phyloP scores from a whole-genome alignment of 768 basidiomycete species.

The Kwoniella dejecticola region DNA sequence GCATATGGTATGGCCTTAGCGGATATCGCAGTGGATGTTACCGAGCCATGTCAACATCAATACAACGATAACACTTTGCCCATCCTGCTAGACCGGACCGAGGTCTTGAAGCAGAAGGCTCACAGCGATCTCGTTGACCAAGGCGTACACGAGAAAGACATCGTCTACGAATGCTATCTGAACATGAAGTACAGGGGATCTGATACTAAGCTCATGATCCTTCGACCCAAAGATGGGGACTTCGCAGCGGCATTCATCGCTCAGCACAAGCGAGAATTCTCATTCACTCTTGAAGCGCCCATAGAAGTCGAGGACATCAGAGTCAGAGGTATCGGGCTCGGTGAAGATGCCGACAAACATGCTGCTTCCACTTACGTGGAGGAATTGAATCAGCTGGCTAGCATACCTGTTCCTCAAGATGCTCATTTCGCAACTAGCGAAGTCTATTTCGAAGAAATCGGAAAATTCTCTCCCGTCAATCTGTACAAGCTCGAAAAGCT shows the following conservation, averaged over 20 bases:
- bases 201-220: slow-evolving; percentile 87
- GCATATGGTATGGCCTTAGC: slow-evolving; percentile 47
- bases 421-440: slow-evolving; percentile 20
- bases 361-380: slow-evolving; percentile 17
- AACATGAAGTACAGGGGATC: slow-evolving; percentile 39
- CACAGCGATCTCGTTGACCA: slow-evolving; percentile 23
- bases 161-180: slow-evolving; percentile 32
- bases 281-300: slow-evolving; percentile 59
- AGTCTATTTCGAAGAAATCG: slow-evolving; percentile 29
- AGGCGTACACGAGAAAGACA: slow-evolving; percentile 30
- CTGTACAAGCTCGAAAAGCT: slow-evolving; percentile 28
- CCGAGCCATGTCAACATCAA: slow-evolving; percentile 25
- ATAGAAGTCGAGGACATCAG: slow-evolving; percentile 42
- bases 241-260: slow-evolving; percentile 71
- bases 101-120: not conserved
- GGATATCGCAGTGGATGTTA: slow-evolving; percentile 56
- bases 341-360: slow-evolving; percentile 13
- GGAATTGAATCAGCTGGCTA: slow-evolving; percentile 3
- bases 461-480: slow-evolving; percentile 9
- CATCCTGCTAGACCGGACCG: not conserved
- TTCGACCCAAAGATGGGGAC: slow-evolving; percentile 63
- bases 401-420: not conserved
- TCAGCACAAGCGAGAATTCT: slow-evolving; percentile 42
- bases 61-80: slow-evolving; percentile 1
- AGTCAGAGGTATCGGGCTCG: slow-evolving; percentile 22